These are phyloP conservation scores for Elsinoe ampelina DNA, from an alignment of 2,329 filamentous ascomycete genomes.

Conservation along the genomic window DNA sequence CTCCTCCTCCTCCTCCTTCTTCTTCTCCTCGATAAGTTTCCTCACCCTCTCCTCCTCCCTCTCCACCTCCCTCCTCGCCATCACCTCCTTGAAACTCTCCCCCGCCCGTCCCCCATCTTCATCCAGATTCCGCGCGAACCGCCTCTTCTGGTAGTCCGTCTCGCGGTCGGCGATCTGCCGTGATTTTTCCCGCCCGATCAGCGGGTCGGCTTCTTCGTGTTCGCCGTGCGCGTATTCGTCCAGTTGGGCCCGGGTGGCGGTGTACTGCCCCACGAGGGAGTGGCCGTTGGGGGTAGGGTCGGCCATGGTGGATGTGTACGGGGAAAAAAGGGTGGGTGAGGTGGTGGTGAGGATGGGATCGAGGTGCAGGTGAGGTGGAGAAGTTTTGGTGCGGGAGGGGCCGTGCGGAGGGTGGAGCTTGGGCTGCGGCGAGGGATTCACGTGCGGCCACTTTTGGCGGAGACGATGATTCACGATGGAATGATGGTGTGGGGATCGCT, in stretches of 20 bases:
- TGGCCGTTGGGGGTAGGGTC: constrained; percentile 54
- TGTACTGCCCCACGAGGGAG: constrained; percentile 84
- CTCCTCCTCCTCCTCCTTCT: constrained; percentile 55
- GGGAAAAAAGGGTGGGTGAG: not conserved
- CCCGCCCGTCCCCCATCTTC: constrained; percentile 55
- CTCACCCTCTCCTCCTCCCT: constrained; percentile 84
- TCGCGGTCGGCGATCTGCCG: constrained; percentile 86
- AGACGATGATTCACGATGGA: not conserved
- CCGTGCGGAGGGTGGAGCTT: not conserved
- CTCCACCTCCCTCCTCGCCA: constrained; percentile 84
- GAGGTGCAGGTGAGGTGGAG: not conserved
- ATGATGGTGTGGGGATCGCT: not conserved
- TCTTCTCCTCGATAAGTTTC: constrained; percentile 68
- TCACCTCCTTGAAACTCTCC: constrained; percentile 80
- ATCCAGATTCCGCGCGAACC: constrained; percentile 75
- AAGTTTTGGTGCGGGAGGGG: not conserved
- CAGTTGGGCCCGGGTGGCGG: constrained; percentile 81
- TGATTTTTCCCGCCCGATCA: constrained; percentile 78
- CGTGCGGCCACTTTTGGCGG: not conserved
- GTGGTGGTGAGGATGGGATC: too few species aligned
- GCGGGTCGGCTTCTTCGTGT: constrained; percentile 83
- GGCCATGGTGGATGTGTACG: constrained; percentile 24
- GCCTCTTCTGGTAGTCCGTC: constrained; percentile 94
- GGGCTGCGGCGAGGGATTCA: not conserved
- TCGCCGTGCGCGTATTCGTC: constrained; percentile 87